phyloP scores from a whole-genome alignment of 441 rosid genomes.

The Brassica balearica region DNA sequence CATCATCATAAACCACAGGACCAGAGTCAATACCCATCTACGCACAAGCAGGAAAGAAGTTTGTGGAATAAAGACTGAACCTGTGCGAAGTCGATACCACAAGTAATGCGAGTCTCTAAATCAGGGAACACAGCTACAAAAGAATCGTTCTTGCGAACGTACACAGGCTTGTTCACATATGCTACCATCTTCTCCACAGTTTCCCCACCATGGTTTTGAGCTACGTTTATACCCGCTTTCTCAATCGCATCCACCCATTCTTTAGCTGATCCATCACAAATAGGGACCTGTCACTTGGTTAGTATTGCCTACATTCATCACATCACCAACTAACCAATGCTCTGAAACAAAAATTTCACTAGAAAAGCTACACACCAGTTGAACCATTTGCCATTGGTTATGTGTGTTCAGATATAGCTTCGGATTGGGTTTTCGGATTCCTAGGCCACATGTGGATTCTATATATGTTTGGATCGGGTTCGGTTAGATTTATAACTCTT shows the following conservation, averaged over 20 bases:
- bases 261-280: conserved; percentile 86
- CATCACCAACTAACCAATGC: not conserved
- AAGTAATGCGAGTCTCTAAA: conserved; percentile 59
- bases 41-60: not conserved
- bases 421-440: too few species aligned
- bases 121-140: conserved; percentile 74
- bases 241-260: conserved; percentile 75
- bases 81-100: conserved; percentile 84
- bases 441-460: too few species aligned
- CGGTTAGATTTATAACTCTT: too few species aligned
- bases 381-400: not conserved
- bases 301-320: conserved; percentile 21
- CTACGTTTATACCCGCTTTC: conserved; percentile 60
- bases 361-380: not conserved
- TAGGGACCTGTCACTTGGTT: conserved; percentile 68
- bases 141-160: conserved; percentile 66
- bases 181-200: conserved; percentile 64
- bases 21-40: not conserved
- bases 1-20: conserved; percentile 8
- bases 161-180: conserved; percentile 62
- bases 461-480: too few species aligned
- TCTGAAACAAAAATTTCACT: not conserved
- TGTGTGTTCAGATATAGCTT: too few species aligned
- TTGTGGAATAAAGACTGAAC: conserved; percentile 40
- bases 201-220: conserved; percentile 58